Evolutionary conservation across 1,284 basidiomycete genomes (phyloP).

Genomic region (Taiwanofungus camphoratus): DNA sequence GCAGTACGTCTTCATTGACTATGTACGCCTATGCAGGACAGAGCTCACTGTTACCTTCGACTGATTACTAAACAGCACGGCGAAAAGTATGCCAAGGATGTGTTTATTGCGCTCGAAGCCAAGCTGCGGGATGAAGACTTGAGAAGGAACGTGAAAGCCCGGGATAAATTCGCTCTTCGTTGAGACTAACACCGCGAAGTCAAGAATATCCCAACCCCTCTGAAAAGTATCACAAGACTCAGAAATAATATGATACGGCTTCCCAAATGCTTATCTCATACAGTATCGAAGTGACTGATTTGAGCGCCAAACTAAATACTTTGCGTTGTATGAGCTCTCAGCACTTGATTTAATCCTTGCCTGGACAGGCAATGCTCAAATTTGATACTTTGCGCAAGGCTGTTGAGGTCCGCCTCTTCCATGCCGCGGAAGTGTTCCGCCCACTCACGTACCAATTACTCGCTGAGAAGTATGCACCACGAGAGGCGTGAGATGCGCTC

Average conservation of each 20-base stretch:
- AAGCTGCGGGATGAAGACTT: conserved; percentile 32
- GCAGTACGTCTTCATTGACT: conserved; percentile 35
- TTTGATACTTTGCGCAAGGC: conserved; percentile 55
- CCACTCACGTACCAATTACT: conserved; percentile 62
- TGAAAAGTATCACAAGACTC: too few species aligned
- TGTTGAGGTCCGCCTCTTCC: conserved; percentile 49
- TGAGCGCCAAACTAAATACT: conserved; percentile 6
- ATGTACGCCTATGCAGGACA: neutral
- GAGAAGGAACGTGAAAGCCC: conserved; percentile 31
- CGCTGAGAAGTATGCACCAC: conserved; percentile 57
- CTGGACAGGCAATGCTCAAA: conserved; percentile 50
- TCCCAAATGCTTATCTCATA: too few species aligned
- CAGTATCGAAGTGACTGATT: neutral
- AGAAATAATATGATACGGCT: too few species aligned
- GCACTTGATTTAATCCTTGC: conserved; percentile 44
- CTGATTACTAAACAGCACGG: conserved; percentile 27
- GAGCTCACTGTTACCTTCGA: neutral
- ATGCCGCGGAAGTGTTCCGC: conserved; percentile 57
- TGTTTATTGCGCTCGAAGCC: conserved; percentile 29
- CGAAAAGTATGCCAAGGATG: conserved; percentile 30
- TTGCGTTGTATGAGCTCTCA: too few species aligned
- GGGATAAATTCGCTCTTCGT: conserved; percentile 28
- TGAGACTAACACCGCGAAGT: too few species aligned
- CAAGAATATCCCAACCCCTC: too few species aligned
- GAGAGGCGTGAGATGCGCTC: conserved; percentile 44